Conservation (phyloP, 2,329 filamentous ascomycete genomes). For the Colletotrichum sp. region DNA sequence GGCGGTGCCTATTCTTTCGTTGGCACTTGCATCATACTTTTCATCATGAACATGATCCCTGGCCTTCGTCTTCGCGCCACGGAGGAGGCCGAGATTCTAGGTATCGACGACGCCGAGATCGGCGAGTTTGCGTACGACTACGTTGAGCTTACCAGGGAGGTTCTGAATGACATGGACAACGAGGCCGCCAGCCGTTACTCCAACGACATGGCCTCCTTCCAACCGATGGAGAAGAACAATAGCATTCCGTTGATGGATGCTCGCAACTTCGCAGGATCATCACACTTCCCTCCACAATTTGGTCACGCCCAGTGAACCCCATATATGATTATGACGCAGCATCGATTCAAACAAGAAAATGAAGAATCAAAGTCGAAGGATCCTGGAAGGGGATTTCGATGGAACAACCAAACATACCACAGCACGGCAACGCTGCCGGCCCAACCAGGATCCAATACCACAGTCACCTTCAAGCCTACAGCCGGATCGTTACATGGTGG, state of each 20-base stretch:
- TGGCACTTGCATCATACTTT: conserved; percentile 79
- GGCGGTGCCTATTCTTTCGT: conserved; percentile 81
- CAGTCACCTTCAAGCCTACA: neutral
- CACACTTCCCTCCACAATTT: conserved; percentile 27
- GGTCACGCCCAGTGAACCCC: conserved; percentile 16
- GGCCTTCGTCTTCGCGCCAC: conserved; percentile 75
- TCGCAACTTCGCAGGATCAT: conserved; percentile 43
- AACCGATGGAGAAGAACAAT: conserved; percentile 51
- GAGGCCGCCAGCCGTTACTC: conserved; percentile 50
- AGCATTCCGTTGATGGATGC: conserved; percentile 53
- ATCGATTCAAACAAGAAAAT: neutral
- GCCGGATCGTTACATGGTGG: neutral
- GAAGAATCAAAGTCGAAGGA: neutral
- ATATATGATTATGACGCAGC: neutral
- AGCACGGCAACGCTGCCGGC: neutral
- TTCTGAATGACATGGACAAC: conserved; percentile 51
- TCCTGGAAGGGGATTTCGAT: neutral
- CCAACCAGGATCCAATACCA: neutral
- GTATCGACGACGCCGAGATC: conserved; percentile 89
- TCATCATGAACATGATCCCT: conserved; percentile 79
- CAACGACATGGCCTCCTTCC: conserved; percentile 41
- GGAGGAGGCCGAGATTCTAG: conserved; percentile 81
- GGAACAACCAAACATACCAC: neutral
- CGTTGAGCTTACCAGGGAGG: conserved; percentile 75
- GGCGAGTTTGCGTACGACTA: conserved; percentile 97